These are phyloP conservation scores for Starmerella floris DNA, from an alignment of 805 yeast genomes.

Conservation along the genomic window DNA sequence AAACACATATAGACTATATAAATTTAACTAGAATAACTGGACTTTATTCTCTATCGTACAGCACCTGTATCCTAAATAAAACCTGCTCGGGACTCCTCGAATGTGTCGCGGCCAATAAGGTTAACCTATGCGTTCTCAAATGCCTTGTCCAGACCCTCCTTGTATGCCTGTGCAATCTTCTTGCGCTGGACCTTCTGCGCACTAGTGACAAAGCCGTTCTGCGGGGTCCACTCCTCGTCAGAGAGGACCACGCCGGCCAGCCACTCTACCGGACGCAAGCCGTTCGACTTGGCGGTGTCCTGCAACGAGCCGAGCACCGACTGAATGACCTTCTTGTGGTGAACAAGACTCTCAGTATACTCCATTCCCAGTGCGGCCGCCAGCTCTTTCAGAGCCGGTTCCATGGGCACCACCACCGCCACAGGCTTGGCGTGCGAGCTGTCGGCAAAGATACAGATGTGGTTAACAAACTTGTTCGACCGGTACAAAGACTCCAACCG, in stretches of 20 bases:
- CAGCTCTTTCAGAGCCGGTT: constrained; percentile 45
- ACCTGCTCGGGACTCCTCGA: too few species aligned
- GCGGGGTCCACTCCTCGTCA: constrained; percentile 96
- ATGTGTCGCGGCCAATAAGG: too few species aligned
- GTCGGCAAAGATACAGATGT: constrained; percentile 91
- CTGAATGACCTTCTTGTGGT: constrained; percentile 42
- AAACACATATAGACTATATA: too few species aligned
- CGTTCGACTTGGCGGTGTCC: constrained; percentile 67
- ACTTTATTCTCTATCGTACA: too few species aligned
- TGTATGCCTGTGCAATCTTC: constrained; percentile 61
- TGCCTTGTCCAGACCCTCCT: constrained; percentile 53
- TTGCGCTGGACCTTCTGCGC: constrained; percentile 95
- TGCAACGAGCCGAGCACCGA: constrained; percentile 47
- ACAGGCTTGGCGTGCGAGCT: constrained; percentile 76
- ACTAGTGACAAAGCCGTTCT: constrained; percentile 80
- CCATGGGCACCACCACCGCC: constrained; percentile 78
- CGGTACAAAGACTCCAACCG: constrained; percentile 85
- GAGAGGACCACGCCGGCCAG: constrained; percentile 62
- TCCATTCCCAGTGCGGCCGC: constrained; percentile 44
- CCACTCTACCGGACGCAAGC: constrained; percentile 75
- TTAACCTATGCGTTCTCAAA: constrained; percentile 32
- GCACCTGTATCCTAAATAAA: too few species aligned
- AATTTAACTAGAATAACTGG: too few species aligned
- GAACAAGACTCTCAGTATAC: constrained; percentile 37
- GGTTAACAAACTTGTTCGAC: constrained; percentile 59